Percentiles rank a stretch among this genome's conserved stretches.
phyloP scores from a whole-genome alignment of 2,329 filamentous ascomycete genomes.

The Cytospora piceae region DNA sequence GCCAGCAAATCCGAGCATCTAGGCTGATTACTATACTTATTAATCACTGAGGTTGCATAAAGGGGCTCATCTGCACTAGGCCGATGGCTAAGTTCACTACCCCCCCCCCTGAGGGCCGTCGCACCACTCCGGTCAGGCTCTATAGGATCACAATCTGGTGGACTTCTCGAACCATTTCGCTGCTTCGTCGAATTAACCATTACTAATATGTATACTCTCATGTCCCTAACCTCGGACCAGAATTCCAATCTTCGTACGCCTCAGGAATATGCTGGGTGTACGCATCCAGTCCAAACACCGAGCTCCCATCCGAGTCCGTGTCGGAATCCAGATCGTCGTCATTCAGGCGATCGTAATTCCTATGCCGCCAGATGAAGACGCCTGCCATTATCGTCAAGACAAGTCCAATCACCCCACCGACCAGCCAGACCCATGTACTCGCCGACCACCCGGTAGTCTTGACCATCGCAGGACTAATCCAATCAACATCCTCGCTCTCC shows the following conservation, averaged over 20 bases:
- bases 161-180: too few relatives aligned
- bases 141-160: too few relatives aligned
- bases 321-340: constrained; percentile 22
- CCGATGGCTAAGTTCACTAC: too few relatives aligned
- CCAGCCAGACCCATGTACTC: not conserved
- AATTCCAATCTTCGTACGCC: constrained; percentile 24
- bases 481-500: constrained; percentile 11
- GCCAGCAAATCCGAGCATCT: too few relatives aligned
- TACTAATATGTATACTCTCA: not conserved
- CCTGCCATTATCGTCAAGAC: constrained; percentile 11
- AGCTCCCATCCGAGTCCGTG: constrained; percentile 20
- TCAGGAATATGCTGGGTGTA: constrained; percentile 12
- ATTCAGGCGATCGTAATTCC: constrained; percentile 18
- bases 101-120: too few relatives aligned
- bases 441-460: not conserved
- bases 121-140: too few relatives aligned
- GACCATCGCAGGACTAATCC: not conserved
- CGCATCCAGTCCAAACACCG: constrained; percentile 12
- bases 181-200: not conserved
- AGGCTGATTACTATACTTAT: too few relatives aligned
- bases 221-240: not conserved
- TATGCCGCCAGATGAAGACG: not conserved
- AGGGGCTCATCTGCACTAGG: too few relatives aligned
- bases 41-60: too few relatives aligned
- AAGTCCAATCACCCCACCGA: constrained; percentile 6